These are phyloP conservation scores for Agarophyton chilense DNA, from an alignment of 23 red algal genomes.

Conservation along the genomic window DNA sequence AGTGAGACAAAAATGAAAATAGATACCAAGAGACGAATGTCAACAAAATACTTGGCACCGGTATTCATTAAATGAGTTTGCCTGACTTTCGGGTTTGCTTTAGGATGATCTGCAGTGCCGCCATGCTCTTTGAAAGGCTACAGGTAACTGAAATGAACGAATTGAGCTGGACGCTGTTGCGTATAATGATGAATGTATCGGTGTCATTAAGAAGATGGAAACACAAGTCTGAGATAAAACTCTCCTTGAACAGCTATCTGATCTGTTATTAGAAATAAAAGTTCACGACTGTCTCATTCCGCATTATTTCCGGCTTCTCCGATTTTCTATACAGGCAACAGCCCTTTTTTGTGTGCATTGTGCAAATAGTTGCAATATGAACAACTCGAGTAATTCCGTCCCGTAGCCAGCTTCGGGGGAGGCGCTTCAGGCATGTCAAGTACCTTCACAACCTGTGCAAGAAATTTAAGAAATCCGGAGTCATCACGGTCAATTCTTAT, in stretches of 20 bases:
- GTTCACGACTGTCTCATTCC: background rate
- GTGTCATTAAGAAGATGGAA: slow-evolving; percentile 23
- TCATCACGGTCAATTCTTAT: slow-evolving; percentile 63
- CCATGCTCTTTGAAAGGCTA: too few relatives aligned
- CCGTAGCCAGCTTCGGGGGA: background rate
- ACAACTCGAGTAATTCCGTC: slow-evolving; percentile 11
- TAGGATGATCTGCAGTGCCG: too few relatives aligned
- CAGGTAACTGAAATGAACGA: too few relatives aligned
- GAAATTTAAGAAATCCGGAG: slow-evolving; percentile 16
- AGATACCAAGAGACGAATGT: too few relatives aligned
- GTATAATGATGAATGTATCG: slow-evolving; percentile 43
- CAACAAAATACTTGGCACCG: too few relatives aligned
- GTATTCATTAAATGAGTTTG: too few relatives aligned
- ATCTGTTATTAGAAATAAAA: background rate
- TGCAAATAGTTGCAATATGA: slow-evolving; percentile 70
- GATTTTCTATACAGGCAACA: background rate
- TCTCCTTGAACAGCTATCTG: slow-evolving; percentile 11
- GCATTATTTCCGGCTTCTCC: background rate
- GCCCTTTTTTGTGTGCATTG: slow-evolving; percentile 28
- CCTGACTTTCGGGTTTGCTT: too few relatives aligned
- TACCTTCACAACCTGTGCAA: background rate
- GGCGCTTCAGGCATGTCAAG: slow-evolving; percentile 65
- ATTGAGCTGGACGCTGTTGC: slow-evolving; percentile 56
- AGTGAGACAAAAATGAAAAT: too few relatives aligned
- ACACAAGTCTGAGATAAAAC: background rate